phyloP scores from a whole-genome alignment of 106 monocot genomes.

The Vanilla planifolia region DNA sequence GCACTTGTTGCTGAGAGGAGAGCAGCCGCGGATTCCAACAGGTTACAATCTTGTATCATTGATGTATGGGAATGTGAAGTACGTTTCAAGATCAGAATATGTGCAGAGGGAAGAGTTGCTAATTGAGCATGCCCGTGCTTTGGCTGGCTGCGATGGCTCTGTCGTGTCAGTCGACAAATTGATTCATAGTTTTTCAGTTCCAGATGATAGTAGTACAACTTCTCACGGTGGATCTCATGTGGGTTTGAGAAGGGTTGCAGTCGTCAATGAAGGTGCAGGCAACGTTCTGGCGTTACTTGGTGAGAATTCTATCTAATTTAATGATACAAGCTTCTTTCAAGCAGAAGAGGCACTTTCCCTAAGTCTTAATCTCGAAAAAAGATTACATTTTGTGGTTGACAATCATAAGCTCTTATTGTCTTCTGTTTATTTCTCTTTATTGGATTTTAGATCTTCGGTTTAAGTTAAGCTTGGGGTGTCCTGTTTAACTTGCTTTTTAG shows the following conservation, averaged over 20 bases:
- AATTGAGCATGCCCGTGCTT: conserved; percentile 21
- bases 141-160: conserved; percentile 29
- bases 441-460: too few species aligned
- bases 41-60: conserved; percentile 68
- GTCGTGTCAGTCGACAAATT: conserved; percentile 3
- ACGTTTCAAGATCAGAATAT: conserved; percentile 40
- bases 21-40: conserved; percentile 56
- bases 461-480: too few species aligned
- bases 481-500: too few species aligned
- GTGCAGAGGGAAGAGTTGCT: conserved; percentile 62
- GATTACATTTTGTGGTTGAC: too few species aligned
- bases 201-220: neutral
- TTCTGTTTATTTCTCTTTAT: too few species aligned
- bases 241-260: conserved; percentile 35
- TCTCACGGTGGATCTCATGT: neutral
- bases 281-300: conserved; percentile 45
- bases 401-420: too few species aligned
- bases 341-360: too few species aligned
- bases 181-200: conserved; percentile 35
- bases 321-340: too few species aligned
- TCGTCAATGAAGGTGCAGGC: conserved; percentile 73
- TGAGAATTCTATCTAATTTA: too few species aligned
- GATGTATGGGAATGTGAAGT: conserved; percentile 58
- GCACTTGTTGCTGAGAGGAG: conserved; percentile 66
- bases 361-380: too few species aligned